Base-by-base conservation (phyloP, 1,284 basidiomycete species). In the Coniferiporia sulphurascens region DNA sequence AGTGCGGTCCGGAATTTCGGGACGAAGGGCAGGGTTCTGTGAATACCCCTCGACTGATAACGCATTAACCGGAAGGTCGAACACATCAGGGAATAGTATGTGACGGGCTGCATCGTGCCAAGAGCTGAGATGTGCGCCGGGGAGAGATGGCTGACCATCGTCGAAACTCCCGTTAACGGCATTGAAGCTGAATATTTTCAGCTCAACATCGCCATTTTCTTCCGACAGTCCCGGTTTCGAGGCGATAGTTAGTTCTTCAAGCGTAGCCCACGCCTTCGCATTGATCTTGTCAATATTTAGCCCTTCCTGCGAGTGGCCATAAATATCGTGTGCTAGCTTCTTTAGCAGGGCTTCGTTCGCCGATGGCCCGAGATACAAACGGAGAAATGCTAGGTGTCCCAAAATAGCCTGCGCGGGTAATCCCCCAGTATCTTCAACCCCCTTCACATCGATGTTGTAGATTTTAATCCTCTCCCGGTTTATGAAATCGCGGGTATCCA, bases 61-160 rank as follows among this genome's bases (percentile, higher is more conserved):
- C 45, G 65, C 63, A 41, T 66, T 62, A 41, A 71, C 66, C 3
- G 78, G 73, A 9, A 84, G 80, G n/a, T 82, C 78, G 73, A 85
- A 90, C n/a, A 87, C 86, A 59, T 89, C 82, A 52, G 90, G 86
- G 82, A 96, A 97, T 57, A 97, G 76, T 48, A 97, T 74, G 68
- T 95, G 92, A 69, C 92, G 93, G 12, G 93, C 94, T 1, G 91
- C 92, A 62, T 92, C 85, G 65, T 94, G 87, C 93, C 92, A 95
- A 4, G 86, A 83, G 21, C 80, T 77, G 36, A 88, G 70, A 55
- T 76, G 77, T n/a, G 87, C 80, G 17, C 83, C 84, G 58, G 83
- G 86, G 51, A 83, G 79, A 34, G 83, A 73, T 2, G 79, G 79
- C 48, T 83, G 76, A 15, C 79, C 81, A 32, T 78, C 74, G 13